phyloP scores from a whole-genome alignment of 2,329 filamentous ascomycete species.

The Alternaria sp. region DNA sequence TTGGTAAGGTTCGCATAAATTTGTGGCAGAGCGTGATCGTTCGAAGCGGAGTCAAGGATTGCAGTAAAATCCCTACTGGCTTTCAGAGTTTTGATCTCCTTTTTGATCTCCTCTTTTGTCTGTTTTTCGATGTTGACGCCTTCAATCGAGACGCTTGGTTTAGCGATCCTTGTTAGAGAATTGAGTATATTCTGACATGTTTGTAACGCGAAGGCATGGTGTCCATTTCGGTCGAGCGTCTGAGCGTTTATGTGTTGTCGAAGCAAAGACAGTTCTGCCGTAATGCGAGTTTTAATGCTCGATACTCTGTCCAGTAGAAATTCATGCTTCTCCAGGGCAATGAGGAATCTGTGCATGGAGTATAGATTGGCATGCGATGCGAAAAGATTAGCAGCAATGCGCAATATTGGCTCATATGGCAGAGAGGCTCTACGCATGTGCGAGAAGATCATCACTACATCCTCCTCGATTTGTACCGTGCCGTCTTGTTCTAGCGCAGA shows the following conservation, averaged over 20 bases:
- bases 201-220: conserved; percentile 17
- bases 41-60: conserved; percentile 36
- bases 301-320: conserved; percentile 14
- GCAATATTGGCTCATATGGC: conserved; percentile 26
- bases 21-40: conserved; percentile 35
- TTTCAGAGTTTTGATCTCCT: conserved; percentile 4
- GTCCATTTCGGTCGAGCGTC: conserved; percentile 12
- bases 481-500: not conserved
- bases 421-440: conserved; percentile 19
- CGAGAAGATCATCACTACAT: conserved; percentile 24
- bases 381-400: conserved; percentile 19
- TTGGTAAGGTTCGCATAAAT: conserved; percentile 25
- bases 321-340: conserved; percentile 15
- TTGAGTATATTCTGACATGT: conserved; percentile 16
- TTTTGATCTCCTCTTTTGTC: too few relatives aligned
- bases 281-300: conserved; percentile 17
- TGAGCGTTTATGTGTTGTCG: conserved; percentile 1
- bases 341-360: conserved; percentile 21
- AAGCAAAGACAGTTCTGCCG: conserved; percentile 11
- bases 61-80: conserved; percentile 35
- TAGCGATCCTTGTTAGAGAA: conserved; percentile 11
- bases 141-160: not conserved
- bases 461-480: conserved; percentile 9
- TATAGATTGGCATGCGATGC: conserved; percentile 14
- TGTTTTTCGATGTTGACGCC: not conserved